Base-by-base conservation (phyloP, 371 early-diverging fungal genomes). In the Encephalitozoon intestinalis region DNA sequence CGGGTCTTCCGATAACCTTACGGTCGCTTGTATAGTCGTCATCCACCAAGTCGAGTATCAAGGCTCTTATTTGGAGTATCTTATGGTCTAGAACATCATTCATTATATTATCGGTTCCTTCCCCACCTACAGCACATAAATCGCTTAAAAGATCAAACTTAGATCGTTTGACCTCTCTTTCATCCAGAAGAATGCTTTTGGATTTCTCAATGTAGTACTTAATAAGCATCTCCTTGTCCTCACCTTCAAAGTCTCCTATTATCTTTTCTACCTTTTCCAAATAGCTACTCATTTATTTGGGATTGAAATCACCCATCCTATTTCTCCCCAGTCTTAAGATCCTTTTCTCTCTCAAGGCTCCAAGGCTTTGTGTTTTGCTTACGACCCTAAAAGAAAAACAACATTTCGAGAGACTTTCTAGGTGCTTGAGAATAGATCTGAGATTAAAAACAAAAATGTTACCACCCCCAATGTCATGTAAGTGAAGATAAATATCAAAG, bases 381-480 rank as follows among this genome's bases (percentile, higher is more conserved):
- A 3, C 21, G 3, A 15, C 21, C 21, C 18, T 46, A 12, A 2
- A 46, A 46, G 5, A 9, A 41, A 30, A 25, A 34, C 39, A 25
- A 30, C 31, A 34, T 31, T 63, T 21, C 2, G 31, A 28, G 30
- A 31, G 15, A 26, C 39, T 26, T 34, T 7, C 5, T 3, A 31
- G 11, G 1, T 18, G 8, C 9, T 21, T 15, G 26, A 21, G 3
- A 25, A 25, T 12, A 26, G 12, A 6, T 11, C 9, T 1, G 9
- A 21, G 23, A 31, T 39, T 58, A 58, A 58, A 58, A 58, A 58
- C 5, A 58, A 52, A 52, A 51, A 40, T 51, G 40, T 53, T 23
- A 7, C 34, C 70, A 51, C 70, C 70, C 51, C 70, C 49, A 49
- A 74, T 74, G 74, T 66, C 74, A 70, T 75, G 76, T 75, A 75